Evolutionary conservation across 352 stramenopile genomes (phyloP).

Genomic region (Aphanomyces astaci): DNA sequence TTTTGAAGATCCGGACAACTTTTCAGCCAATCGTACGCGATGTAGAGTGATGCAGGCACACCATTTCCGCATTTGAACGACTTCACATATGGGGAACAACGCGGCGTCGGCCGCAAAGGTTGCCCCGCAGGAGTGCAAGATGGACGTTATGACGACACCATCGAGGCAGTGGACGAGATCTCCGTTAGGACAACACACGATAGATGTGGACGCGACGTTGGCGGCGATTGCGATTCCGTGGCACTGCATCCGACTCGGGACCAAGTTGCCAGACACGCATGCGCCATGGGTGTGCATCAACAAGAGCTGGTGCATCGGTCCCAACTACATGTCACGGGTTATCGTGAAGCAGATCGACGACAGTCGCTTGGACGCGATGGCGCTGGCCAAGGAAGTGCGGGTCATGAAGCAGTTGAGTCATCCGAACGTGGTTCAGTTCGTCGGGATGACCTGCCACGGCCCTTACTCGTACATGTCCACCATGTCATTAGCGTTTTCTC

Average conservation of each 20-base stretch:
- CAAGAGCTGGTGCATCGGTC: not conserved
- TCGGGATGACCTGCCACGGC: conserved; percentile 78
- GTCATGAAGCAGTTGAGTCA: conserved; percentile 71
- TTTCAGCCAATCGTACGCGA: not conserved
- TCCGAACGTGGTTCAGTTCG: conserved; percentile 83
- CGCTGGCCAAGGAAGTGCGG: conserved; percentile 63
- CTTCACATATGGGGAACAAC: not conserved
- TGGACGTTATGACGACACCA: too few relatives aligned
- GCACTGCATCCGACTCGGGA: not conserved
- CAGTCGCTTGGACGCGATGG: conserved; percentile 30
- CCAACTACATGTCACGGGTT: not conserved
- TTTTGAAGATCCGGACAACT: not conserved
- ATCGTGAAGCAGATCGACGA: not conserved
- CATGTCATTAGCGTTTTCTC: not conserved
- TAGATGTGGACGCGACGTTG: not conserved
- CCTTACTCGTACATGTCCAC: not conserved
- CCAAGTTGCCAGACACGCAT: not conserved
- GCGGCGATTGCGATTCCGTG: not conserved
- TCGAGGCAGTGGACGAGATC: not conserved
- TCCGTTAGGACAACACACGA: not conserved
- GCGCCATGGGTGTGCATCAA: not conserved
- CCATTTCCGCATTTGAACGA: not conserved
- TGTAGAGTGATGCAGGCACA: not conserved
- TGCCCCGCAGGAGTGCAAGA: not conserved
- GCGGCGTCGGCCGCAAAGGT: not conserved